Evolutionary conservation across 257 asterid genomes (phyloP).

Genomic region (Buddleja alternifolia): DNA sequence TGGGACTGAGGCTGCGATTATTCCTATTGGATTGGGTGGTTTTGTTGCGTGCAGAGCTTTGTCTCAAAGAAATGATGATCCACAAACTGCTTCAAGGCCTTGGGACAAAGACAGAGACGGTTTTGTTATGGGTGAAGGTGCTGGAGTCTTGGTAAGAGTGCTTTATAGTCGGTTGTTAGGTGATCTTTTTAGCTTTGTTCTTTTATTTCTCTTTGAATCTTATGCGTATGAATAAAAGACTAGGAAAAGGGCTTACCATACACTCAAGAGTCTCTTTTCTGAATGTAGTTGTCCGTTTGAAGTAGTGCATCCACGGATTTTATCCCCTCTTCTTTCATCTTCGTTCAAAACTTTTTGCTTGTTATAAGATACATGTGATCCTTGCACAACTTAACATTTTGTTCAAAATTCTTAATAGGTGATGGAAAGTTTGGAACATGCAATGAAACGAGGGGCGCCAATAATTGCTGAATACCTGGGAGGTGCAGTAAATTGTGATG

Average conservation of each 20-base stretch:
- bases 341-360: neutral
- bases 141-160: conserved; percentile 78
- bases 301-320: too few relatives aligned
- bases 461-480: conserved; percentile 93
- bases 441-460: conserved; percentile 88
- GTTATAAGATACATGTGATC: neutral
- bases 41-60: conserved; percentile 94
- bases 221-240: neutral
- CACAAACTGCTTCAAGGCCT: conserved; percentile 88
- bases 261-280: too few relatives aligned
- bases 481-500: conserved; percentile 95
- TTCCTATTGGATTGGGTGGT: conserved; percentile 94
- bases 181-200: neutral
- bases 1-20: conserved; percentile 94
- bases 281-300: too few relatives aligned
- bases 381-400: neutral
- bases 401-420: conserved; percentile 53
- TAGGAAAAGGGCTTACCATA: too few relatives aligned
- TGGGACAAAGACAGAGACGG: conserved; percentile 93
- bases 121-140: conserved; percentile 96
- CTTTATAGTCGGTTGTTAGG: neutral
- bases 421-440: conserved; percentile 95
- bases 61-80: conserved; percentile 93
- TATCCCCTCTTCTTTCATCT: neutral
- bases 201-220: neutral